Base-by-base conservation (phyloP, 2,329 filamentous ascomycete species). In the Colletotrichum truncatum region DNA sequence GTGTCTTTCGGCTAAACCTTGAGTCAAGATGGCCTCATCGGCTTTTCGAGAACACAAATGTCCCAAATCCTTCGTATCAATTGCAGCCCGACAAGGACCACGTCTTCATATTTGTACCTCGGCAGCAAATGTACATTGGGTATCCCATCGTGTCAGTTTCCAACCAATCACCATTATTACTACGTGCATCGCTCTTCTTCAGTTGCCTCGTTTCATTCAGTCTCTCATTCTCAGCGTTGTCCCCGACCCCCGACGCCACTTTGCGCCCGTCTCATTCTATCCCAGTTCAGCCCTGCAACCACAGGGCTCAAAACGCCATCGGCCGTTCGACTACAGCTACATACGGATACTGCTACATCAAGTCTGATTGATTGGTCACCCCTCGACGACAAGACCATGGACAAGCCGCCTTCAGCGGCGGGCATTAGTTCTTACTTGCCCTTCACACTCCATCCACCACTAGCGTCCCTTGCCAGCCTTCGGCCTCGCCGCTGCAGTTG, bases 401-500 rank as follows among this genome's bases (percentile, higher is more conserved):
- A 16, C 23, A 26, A 48, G 32, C 38, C 55, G 25, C 32, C 38
- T 52, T 30, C 39, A 12, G 46, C 61, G 28, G 11, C 21, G 36
- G 8, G 45, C 26, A 32, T 55, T 38, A 43, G 25, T 16, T 14
- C 26, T 54, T 30, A 16, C 26, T 25, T 32, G 38, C 28, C 32
- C 39, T 32, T 21, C 56, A 53, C 14, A n/a, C 39, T 46, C 39
- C n/a, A 34, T 58, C 21, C 10, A 54, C 38, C 45, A 54, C 48
- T 61, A 54, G 55, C 39, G 61, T n/a, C 45, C 61, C 55, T 21
- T 30, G 18, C 18, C 43, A 9, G 46, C 25, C 28, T 62, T 57
- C 62, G 62, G 62, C 41, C 57, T 65, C 62, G 62, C 62, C 62
- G 62, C 34, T 53, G 41, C 41, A 34, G 28, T 25, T 16, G 46